Conservation (phyloP, 176 grass and related monocot genomes). For the Lolium multiflorum region DNA sequence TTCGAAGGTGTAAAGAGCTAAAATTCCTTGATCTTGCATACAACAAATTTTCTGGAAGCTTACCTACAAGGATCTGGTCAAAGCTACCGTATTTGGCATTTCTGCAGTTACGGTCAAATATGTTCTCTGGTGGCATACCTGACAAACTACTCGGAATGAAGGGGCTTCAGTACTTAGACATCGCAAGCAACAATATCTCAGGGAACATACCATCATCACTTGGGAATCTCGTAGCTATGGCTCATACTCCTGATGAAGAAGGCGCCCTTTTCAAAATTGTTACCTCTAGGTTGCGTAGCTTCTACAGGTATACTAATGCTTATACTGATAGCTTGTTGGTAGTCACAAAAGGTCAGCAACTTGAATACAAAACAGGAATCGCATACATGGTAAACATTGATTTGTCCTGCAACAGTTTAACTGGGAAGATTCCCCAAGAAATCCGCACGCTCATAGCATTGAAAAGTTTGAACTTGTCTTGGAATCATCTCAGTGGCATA, state of each 20-base stretch:
- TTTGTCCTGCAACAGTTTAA: constrained; percentile 35
- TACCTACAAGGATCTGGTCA: not conserved
- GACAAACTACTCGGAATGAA: not conserved
- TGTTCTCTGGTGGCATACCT: constrained; percentile 20
- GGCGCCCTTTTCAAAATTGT: constrained; percentile 7
- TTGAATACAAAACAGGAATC: not conserved
- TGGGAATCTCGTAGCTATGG: not conserved
- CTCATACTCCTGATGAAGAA: not conserved
- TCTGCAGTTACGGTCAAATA: constrained; percentile 6
- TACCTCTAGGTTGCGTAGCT: not conserved
- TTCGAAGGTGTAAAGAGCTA: not conserved
- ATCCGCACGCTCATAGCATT: not conserved
- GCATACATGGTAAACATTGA: constrained; percentile 40
- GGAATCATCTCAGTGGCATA: constrained; percentile 44
- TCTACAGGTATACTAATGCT: not conserved
- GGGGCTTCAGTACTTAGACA: constrained; percentile 21
- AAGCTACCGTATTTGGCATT: not conserved
- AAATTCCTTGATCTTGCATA: not conserved
- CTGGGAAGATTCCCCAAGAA: constrained; percentile 31
- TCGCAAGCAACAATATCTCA: constrained; percentile 18
- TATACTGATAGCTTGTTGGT: not conserved
- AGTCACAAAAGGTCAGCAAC: not conserved
- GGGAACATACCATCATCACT: constrained; percentile 3
- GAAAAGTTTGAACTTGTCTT: constrained; percentile 39
- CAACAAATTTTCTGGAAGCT: not conserved